Evolutionary conservation across 2,329 filamentous ascomycete genomes (phyloP).

Genomic region (Ophiocordyceps unilateralis): DNA sequence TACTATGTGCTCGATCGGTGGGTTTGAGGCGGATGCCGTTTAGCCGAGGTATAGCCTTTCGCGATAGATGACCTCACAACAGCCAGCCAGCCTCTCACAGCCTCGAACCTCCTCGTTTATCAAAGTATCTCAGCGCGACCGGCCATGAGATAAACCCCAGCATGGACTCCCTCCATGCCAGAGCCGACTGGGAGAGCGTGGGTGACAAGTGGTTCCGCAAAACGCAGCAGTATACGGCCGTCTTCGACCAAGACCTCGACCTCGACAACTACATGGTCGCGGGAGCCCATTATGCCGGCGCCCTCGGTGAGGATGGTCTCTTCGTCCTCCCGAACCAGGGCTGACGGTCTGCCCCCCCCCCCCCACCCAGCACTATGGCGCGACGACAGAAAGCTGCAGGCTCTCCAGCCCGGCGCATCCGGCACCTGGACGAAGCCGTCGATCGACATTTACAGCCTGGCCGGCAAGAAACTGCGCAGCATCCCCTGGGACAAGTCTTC

Average conservation of each 20-base stretch:
- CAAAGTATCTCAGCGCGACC: too few relatives aligned
- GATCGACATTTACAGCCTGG: conserved; percentile 88
- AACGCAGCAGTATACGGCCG: conserved; percentile 75
- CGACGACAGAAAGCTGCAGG: conserved; percentile 69
- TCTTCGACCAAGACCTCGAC: conserved; percentile 88
- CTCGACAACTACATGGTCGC: conserved; percentile 86
- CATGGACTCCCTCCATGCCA: conserved; percentile 47
- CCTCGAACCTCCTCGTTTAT: neutral
- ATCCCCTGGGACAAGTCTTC: conserved; percentile 84
- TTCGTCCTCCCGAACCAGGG: neutral
- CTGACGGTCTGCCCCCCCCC: conserved; percentile 1
- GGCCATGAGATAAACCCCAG: neutral
- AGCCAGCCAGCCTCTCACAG: neutral
- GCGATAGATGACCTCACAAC: neutral
- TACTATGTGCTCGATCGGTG: neutral
- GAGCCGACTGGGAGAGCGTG: conserved; percentile 85
- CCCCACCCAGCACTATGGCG: conserved; percentile 76
- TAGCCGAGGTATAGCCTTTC: conserved; percentile 16
- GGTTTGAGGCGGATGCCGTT: conserved; percentile 2
- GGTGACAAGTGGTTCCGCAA: conserved; percentile 93
- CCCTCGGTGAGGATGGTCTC: conserved; percentile 50
- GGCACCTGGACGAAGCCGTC: conserved; percentile 57
- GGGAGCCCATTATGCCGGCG: conserved; percentile 84
- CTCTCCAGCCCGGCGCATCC: conserved; percentile 47
- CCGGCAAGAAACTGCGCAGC: conserved; percentile 70